Conservation (phyloP, 495 filamentous ascomycete species). For the Penicillium mononematosum region DNA sequence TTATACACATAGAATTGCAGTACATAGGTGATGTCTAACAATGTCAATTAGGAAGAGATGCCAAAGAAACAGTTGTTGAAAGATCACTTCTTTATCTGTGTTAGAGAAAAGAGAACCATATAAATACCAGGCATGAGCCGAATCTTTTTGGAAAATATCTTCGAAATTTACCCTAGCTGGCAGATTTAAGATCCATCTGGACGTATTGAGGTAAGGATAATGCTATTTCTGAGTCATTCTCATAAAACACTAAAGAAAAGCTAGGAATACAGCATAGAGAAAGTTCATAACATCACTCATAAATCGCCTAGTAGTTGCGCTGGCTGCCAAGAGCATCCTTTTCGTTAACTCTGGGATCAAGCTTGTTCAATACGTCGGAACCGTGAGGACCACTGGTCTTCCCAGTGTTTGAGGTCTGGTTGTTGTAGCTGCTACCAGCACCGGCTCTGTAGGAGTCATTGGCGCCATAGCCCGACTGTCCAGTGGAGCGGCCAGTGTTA, state of each 20-base stretch:
- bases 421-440: slow-evolving; percentile 35
- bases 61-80: no score
- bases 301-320: slow-evolving; percentile 7
- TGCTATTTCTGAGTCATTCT: background rate
- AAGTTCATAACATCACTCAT: background rate
- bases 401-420: slow-evolving; percentile 1
- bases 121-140: no score
- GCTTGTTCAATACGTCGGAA: slow-evolving; percentile 43
- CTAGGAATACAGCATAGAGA: background rate
- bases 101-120: no score
- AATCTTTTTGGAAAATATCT: no score
- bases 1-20: no score
- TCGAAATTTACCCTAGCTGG: no score
- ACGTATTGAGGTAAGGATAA: background rate
- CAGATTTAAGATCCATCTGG: background rate
- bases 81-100: no score
- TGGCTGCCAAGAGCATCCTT: background rate
- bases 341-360: slow-evolving; percentile 50
- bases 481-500: slow-evolving; percentile 6
- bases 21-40: no score
- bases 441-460: slow-evolving; percentile 18
- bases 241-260: background rate
- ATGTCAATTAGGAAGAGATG: no score
- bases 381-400: slow-evolving; percentile 32
- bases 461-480: slow-evolving; percentile 15